Percentiles rank a stretch among this genome's conserved stretches.
phyloP scores from a whole-genome alignment of 108 stramenopile species.

The Schizochytrium sp. region DNA sequence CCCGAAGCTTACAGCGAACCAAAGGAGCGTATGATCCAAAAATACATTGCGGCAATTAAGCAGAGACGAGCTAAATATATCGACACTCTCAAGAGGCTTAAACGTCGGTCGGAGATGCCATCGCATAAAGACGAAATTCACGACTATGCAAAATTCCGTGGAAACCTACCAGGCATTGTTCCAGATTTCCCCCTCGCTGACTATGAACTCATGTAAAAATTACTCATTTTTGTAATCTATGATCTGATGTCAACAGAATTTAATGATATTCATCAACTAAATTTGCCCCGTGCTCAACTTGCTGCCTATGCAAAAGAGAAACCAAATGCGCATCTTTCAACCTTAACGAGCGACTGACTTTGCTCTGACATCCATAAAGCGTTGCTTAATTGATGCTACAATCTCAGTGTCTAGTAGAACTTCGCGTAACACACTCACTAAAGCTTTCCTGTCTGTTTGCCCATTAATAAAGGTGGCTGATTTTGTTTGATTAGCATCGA shows the following conservation, averaged over 20 bases:
- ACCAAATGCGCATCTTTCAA: too few relatives aligned
- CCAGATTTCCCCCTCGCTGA: not conserved
- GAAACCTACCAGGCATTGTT: too few relatives aligned
- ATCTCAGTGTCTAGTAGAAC: not conserved
- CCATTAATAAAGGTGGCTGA: not conserved
- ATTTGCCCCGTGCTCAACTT: too few relatives aligned
- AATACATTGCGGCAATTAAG: not conserved
- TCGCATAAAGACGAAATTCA: not conserved
- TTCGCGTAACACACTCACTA: not conserved
- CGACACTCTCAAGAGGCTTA: not conserved
- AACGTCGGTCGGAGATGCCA: not conserved
- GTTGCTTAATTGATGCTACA: not conserved
- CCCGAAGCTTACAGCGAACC: slow-evolving; percentile 37
- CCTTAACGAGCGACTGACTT: not conserved
- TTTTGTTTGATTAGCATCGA: not conserved
- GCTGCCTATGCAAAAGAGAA: too few relatives aligned
- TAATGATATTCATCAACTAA: too few relatives aligned
- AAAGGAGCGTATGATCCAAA: slow-evolving; percentile 26
- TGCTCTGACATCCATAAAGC: not conserved
- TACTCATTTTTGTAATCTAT: too few relatives aligned
- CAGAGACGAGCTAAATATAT: not conserved
- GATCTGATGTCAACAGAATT: too few relatives aligned
- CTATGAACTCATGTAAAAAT: not conserved
- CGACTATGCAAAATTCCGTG: too few relatives aligned
- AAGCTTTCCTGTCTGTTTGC: not conserved